phyloP scores from a whole-genome alignment of 140 eudicot species.

The Anethum foeniculum region DNA sequence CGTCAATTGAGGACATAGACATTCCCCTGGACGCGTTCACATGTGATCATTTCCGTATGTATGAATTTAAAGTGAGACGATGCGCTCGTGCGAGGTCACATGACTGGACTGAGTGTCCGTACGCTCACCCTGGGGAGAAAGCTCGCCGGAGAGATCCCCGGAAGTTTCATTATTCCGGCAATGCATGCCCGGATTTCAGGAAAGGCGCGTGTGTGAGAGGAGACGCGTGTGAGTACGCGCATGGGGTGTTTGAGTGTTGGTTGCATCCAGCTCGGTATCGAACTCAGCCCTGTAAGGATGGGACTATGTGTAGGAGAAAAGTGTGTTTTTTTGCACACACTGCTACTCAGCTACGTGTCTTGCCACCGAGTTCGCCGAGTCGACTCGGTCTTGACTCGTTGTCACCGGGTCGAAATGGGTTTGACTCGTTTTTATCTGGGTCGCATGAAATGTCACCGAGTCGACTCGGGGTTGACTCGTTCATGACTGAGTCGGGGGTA shows the following conservation, averaged over 20 bases:
- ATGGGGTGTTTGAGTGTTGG: slow-evolving; percentile 29
- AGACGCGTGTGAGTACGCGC: slow-evolving; percentile 49
- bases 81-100: slow-evolving; percentile 62
- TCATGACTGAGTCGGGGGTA: slow-evolving; percentile 19
- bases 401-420: not conserved
- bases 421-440: not conserved
- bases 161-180: slow-evolving; percentile 49
- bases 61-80: slow-evolving; percentile 47
- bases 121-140: slow-evolving; percentile 64
- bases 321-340: slow-evolving; percentile 92
- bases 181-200: slow-evolving; percentile 47
- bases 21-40: slow-evolving; percentile 50
- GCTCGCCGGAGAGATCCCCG: slow-evolving; percentile 66
- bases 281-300: slow-evolving; percentile 84
- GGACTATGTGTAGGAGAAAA: slow-evolving; percentile 59
- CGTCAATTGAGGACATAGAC: slow-evolving; percentile 28
- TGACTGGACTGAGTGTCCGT: slow-evolving; percentile 78
- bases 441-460: slow-evolving; percentile 38
- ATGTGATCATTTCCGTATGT: slow-evolving; percentile 57
- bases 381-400: not conserved
- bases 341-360: slow-evolving; percentile 60
- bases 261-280: slow-evolving; percentile 24
- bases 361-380: slow-evolving; percentile 22
- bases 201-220: slow-evolving; percentile 40
- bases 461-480: slow-evolving; percentile 28